Evolutionary conservation across 2,329 filamentous ascomycete genomes (phyloP), one percentile per base, ranked within the genome.

Genomic region (Penicillium psychrosexuale): DNA sequence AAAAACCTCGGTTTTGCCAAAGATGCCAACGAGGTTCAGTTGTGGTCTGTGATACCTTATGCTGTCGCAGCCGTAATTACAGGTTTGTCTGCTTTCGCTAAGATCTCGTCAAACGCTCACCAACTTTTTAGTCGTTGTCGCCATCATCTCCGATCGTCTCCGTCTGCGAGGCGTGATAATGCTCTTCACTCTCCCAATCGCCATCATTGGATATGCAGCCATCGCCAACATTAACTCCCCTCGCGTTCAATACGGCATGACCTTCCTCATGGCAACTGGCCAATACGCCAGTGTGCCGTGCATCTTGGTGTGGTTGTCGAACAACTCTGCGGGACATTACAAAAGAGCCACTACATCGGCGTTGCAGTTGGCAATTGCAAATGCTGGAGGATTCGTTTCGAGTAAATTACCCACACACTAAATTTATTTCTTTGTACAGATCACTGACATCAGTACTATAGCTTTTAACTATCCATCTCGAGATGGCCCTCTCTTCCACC

Each of bases 301-400:
- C 17, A 80, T 87, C 3, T 72, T 88, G 9, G 84, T 81, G 1
- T 88, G 85, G 85, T 82, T 85, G 58, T 82, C 82, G 2, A 88
- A 88, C 66, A 88, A 88, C 66, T 84, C 81, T 0, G 84, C 85
- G 0, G 84, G 83, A 0, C 86, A 89, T 65, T 89, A 88, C 65
- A 89, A 89, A 68, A 75, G 86, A 13, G 86, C 87, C 0, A 88
- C 86, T 0, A 86, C 85, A 0, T 82, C 82, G 1, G 86, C 82
- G 0, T 63, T 88, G 61, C 85, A 89, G 68, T 75, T 89, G 27
- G 82, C 82, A 1, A 82, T 88, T 60, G 86, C 85, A 0, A 89
- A 89, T 60, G 82, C 79, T 8, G 85, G 85, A 43, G 86, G 86
- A 0, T 87, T 88, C 61, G 84, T 88, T 2, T 82, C 85, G 0